Evolutionary conservation across 2,329 filamentous ascomycete species (phyloP).

Genomic region (Fusarium sp.): DNA sequence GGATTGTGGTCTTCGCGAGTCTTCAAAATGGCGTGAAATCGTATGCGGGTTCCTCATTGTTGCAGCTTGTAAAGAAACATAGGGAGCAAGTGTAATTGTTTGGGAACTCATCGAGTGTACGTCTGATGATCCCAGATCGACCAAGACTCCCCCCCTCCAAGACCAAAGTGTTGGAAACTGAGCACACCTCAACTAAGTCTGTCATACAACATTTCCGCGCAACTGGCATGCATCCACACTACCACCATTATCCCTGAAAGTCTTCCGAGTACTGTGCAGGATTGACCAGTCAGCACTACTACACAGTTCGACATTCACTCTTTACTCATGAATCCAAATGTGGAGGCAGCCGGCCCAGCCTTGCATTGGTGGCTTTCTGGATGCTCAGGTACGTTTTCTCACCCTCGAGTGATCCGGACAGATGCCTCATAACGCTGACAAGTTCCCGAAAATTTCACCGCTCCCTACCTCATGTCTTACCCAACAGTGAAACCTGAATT

Average conservation of each 20-base stretch:
- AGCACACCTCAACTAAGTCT: constrained; percentile 24
- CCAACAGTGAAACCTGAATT: neutral
- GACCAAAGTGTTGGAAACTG: constrained; percentile 37
- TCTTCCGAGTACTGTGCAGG: neutral
- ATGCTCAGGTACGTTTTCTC: constrained; percentile 5
- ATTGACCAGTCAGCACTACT: constrained; percentile 9
- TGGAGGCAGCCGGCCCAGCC: constrained; percentile 37
- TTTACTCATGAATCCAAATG: constrained; percentile 8
- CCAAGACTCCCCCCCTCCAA: constrained; percentile 31
- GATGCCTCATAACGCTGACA: constrained; percentile 25
- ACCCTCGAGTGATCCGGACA: constrained; percentile 19
- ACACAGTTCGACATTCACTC: neutral
- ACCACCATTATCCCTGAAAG: constrained; percentile 15
- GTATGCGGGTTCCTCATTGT: neutral
- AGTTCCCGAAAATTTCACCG: constrained; percentile 27
- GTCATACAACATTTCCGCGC: constrained; percentile 17
- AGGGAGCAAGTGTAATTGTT: neutral
- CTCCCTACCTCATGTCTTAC: constrained; percentile 27
- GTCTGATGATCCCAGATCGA: constrained; percentile 25
- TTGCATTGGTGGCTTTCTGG: constrained; percentile 18
- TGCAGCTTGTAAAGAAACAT: neutral
- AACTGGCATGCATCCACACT: constrained; percentile 19
- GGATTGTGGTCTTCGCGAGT: neutral
- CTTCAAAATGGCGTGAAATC: neutral
- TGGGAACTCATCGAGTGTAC: neutral